Base-by-base conservation (phyloP, 1,284 basidiomycete species). In the Trichosporon coremiiforme region DNA sequence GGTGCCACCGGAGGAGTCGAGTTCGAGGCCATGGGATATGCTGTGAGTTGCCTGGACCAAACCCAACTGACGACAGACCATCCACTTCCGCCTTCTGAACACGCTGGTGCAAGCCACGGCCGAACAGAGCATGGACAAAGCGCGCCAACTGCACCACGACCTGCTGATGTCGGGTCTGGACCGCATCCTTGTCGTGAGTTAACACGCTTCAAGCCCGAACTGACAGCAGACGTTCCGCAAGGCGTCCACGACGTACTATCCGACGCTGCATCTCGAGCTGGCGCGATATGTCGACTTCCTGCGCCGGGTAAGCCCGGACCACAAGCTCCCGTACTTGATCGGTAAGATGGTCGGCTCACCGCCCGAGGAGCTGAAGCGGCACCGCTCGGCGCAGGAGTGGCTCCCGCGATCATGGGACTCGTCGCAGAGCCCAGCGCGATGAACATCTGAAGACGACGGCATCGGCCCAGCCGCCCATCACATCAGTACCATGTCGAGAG, bases 1-100 rank as follows among this genome's bases (percentile, higher is more conserved):
- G 96, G 96, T 7, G 98, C 98, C 89, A 98, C 97, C 0, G 97
- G 96, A 8, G 96, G 97, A 10, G 97, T 99, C 10, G 96, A 98
- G 80, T 95, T 91, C 79, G 96, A 99, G 83, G 96, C 96, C 0
- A 97, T 98, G 90, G 88, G 88, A 15, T 98, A 98, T 82, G 89
- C 96, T 76, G 94, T 95, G 78, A 76, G 91, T 85, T 47, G 10
- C 33, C 2, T 12, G 41, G 3, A 17, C 5, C 25, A 0, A 5
- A 4, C 3, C 10, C 33, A 25, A 35, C 57, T 22, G 12, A 60
- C 47, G 13, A n/a, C 75, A 97, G 94, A 93, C 92, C 0, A 89
- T 86, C 1, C 93, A 96, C 83, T 86, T 97, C 76, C 90, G 87
- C 73, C 87, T 96, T 63, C 81, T 97, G 73, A 98, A 96, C 78